Percentiles rank a stretch among this genome's conserved stretches.
phyloP scores from a whole-genome alignment of 1,284 basidiomycete genomes.

The Fomitopsis palustris region DNA sequence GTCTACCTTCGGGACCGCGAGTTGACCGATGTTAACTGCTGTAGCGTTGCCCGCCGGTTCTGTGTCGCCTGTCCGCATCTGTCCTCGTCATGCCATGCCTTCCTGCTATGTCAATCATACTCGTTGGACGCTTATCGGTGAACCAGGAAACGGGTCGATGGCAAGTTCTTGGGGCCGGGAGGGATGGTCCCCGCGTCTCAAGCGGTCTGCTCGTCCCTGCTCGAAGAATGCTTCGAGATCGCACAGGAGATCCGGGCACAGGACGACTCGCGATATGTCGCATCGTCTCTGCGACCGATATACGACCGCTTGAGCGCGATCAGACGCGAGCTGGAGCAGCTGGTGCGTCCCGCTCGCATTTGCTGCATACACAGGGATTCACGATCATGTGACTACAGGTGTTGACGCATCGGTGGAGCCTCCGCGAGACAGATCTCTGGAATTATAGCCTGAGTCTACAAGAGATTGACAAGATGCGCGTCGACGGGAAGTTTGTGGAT shows the following conservation, averaged over 20 bases:
- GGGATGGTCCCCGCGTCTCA: slow-evolving; percentile 91
- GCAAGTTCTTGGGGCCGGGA: slow-evolving; percentile 93
- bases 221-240: slow-evolving; percentile 98
- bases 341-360: slow-evolving; percentile 43
- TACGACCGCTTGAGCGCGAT: slow-evolving; percentile 90
- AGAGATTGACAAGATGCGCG: slow-evolving; percentile 95
- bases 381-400: slow-evolving; percentile 14
- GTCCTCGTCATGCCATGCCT: slow-evolving; percentile 1
- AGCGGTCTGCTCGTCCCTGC: slow-evolving; percentile 81
- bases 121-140: slow-evolving; percentile 5
- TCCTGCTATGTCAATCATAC: not conserved
- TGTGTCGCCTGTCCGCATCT: slow-evolving; percentile 3
- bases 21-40: slow-evolving; percentile 27
- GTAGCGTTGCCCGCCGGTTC: slow-evolving; percentile 15
- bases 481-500: slow-evolving; percentile 97
- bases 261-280: slow-evolving; percentile 89
- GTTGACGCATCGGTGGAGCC: slow-evolving; percentile 94
- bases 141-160: slow-evolving; percentile 85
- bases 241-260: slow-evolving; percentile 94
- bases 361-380: not conserved
- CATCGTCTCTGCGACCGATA: slow-evolving; percentile 88
- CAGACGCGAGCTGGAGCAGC: slow-evolving; percentile 82
- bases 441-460: slow-evolving; percentile 93
- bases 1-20: slow-evolving; percentile 26
- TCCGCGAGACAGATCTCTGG: slow-evolving; percentile 95